These are phyloP conservation scores for Nasturtium officinale DNA, from an alignment of 345 rosid species.

Conservation along the genomic window DNA sequence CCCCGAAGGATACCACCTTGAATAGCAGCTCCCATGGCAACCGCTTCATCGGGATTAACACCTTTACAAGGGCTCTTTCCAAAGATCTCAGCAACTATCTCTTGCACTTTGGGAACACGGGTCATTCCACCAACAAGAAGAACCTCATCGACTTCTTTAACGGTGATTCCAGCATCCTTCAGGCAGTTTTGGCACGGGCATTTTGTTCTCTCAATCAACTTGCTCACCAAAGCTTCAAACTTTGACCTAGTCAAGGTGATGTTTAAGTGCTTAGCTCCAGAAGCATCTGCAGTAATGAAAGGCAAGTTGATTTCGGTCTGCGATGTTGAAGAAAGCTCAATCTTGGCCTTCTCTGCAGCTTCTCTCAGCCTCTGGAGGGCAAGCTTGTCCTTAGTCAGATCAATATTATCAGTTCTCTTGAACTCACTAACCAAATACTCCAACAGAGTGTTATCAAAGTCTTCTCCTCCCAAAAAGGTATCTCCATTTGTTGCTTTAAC, in stretches of 20 bases:
- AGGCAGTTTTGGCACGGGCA: slow-evolving; percentile 49
- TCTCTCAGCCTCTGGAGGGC: slow-evolving; percentile 59
- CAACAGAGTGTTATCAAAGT: slow-evolving; percentile 52
- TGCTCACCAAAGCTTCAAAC: slow-evolving; percentile 46
- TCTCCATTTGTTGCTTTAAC: slow-evolving; percentile 61
- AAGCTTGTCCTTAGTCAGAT: slow-evolving; percentile 51
- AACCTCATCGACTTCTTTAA: slow-evolving; percentile 49
- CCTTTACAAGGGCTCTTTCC: slow-evolving; percentile 55
- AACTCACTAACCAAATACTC: slow-evolving; percentile 52
- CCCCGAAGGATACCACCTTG: slow-evolving; percentile 58
- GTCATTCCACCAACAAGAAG: slow-evolving; percentile 61
- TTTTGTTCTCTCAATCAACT: slow-evolving; percentile 48
- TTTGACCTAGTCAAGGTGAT: slow-evolving; percentile 51
- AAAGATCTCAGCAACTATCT: slow-evolving; percentile 49
- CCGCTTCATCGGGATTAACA: slow-evolving; percentile 55
- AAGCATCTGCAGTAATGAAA: slow-evolving; percentile 51
- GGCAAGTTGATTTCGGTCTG: slow-evolving; percentile 59
- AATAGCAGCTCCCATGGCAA: slow-evolving; percentile 56
- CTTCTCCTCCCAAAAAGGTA: slow-evolving; percentile 60
- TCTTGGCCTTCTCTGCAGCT: slow-evolving; percentile 56
- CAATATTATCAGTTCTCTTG: slow-evolving; percentile 45
- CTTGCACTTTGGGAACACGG: slow-evolving; percentile 58
- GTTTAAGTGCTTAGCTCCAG: slow-evolving; percentile 56
- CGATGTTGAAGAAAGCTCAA: slow-evolving; percentile 52
- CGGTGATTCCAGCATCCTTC: slow-evolving; percentile 51